Conservation (phyloP, 352 stramenopile genomes). For the Phytophthora chlamydospora region DNA sequence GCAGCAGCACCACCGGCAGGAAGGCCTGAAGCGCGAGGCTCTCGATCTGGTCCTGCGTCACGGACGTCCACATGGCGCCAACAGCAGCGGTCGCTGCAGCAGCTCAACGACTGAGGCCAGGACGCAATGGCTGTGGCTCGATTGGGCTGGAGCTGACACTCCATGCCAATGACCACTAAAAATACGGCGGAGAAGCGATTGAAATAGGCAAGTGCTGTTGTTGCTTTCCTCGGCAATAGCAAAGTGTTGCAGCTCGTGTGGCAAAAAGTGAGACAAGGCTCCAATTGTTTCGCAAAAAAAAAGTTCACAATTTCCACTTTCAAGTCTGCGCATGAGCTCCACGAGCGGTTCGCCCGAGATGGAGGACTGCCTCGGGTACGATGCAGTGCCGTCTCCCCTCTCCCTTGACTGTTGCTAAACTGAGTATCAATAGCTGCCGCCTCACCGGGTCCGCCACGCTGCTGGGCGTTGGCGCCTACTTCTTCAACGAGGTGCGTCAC, state of each 20-base stretch:
- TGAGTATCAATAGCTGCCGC: constrained; percentile 49
- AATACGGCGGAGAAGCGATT: not conserved
- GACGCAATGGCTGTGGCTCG: too few relatives aligned
- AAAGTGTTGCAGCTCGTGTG: too few relatives aligned
- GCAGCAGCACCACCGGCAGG: constrained; percentile 42
- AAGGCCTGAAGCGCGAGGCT: constrained; percentile 20
- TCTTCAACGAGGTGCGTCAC: constrained; percentile 54
- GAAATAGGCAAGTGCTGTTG: not conserved
- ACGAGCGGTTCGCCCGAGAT: constrained; percentile 5
- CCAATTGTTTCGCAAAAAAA: too few relatives aligned
- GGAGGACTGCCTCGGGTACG: constrained; percentile 44
- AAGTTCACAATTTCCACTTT: not conserved
- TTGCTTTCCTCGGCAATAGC: not conserved
- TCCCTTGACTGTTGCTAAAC: not conserved
- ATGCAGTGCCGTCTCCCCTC: constrained; percentile 1
- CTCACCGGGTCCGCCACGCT: constrained; percentile 62
- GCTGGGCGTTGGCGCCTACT: constrained; percentile 58
- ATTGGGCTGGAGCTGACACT: too few relatives aligned
- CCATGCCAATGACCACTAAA: too few relatives aligned
- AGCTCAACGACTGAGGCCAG: too few relatives aligned
- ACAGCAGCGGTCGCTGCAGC: too few relatives aligned
- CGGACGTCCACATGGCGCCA: constrained; percentile 20
- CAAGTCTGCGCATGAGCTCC: not conserved
- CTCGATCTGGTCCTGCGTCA: constrained; percentile 35
- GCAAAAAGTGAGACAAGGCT: too few relatives aligned